Evolutionary conservation across 2,329 filamentous ascomycete species (phyloP).

Genomic region (Chaetomiaceae sp.): DNA sequence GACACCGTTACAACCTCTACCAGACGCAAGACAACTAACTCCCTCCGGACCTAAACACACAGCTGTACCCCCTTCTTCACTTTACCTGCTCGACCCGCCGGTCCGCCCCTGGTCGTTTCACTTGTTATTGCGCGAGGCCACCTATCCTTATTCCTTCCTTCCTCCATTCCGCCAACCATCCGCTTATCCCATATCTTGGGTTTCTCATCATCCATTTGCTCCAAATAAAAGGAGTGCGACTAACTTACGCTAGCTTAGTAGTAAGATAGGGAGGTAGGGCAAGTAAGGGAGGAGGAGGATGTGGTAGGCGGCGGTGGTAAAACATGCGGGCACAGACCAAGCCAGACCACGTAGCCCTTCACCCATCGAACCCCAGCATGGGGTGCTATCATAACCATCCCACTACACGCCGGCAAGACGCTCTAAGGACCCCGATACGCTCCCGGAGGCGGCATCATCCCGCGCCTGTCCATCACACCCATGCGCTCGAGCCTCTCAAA

Average conservation of each 20-base stretch:
- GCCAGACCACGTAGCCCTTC: not conserved
- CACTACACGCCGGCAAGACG: not conserved
- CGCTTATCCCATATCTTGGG: too few species aligned
- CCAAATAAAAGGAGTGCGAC: too few species aligned
- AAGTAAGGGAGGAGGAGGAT: too few species aligned
- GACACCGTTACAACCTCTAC: not conserved
- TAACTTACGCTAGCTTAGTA: too few species aligned
- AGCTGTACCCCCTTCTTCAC: too few species aligned
- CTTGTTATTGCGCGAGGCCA: not conserved
- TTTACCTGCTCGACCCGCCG: not conserved
- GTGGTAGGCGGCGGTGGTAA: too few species aligned
- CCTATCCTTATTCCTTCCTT: too few species aligned
- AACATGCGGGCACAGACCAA: too few species aligned
- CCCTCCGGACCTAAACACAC: not conserved
- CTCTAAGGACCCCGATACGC: slow-evolving; percentile 6
- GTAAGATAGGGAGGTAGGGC: too few species aligned
- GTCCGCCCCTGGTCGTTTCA: not conserved
- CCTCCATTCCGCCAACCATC: too few species aligned
- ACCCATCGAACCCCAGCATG: not conserved
- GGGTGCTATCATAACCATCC: not conserved
- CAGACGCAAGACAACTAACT: not conserved
- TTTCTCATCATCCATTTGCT: too few species aligned
- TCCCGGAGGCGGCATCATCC: slow-evolving; percentile 20
- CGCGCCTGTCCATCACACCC: slow-evolving; percentile 15
- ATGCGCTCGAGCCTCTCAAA: slow-evolving; percentile 17